Evolutionary conservation across 306 rosid genomes (phyloP), one percentile per base, ranked within the genome.

Genomic region (Quercus parvula): DNA sequence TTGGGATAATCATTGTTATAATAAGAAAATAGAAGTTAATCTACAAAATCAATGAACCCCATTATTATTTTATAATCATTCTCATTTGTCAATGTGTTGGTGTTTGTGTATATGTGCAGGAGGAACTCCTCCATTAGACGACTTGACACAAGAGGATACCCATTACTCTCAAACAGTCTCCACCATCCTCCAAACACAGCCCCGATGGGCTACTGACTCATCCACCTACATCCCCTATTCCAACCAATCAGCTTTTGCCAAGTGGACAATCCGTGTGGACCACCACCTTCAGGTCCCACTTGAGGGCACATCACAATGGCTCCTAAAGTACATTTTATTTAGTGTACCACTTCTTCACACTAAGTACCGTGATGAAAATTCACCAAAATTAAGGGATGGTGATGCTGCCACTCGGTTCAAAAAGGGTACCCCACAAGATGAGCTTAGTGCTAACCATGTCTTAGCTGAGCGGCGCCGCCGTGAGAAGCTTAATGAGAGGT

Each of bases 111-210:
- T 71, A 27, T 5, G 49, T 20, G 71, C 35, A 82, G 80, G 80
- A 79, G 81, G 58, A 12, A 20, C 82, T 7, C 56, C 78, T 70
- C 81, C 81, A 2, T 35, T 86, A 15, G 97, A 93, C 35, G 96
- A 87, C 2, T 68, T 89, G 75, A 84, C 84, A 3, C 89, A 85
- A 55, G 97, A 95, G 71, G 99, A 90, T 83, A 88, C 87, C 9
- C 96, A 88, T 81, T 95, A 93, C 85, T 90, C 98, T 38, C 84
- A 91, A 83, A 93, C 96, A 0, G 94, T 95, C 46, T 88, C 97
- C 18, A 84, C 86, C 75, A 70, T 95, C 58, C 96, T 95, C 63
- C 91, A 87, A 35, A 80, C 71, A 70, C 94, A 94, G 61, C 70
- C 86, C 49, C 81, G 83, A 44, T 87, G 92, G 93, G 70, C 76